A percentile compares a stretch with the other conserved stretches of the same genome.
phyloP scores from a whole-genome alignment of 305 asterid species.

The Coffea humblotiana region DNA sequence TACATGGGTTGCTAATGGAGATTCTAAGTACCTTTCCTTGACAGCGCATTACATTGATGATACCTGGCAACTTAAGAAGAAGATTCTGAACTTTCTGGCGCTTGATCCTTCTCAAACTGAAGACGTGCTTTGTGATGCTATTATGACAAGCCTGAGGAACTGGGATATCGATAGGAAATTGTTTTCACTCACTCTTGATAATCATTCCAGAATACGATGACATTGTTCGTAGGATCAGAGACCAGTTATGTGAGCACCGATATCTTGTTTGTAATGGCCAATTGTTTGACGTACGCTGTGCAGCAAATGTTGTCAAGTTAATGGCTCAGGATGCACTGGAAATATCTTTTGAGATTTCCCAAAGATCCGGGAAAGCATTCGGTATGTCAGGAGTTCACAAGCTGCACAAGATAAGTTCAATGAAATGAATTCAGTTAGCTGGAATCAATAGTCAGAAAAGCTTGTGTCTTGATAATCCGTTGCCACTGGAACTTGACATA shows the following conservation, averaged over 20 bases:
- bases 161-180: slow-evolving; percentile 89
- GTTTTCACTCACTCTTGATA: slow-evolving; percentile 80
- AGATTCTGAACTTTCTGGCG: slow-evolving; percentile 57
- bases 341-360: slow-evolving; percentile 56
- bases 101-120: slow-evolving; percentile 72
- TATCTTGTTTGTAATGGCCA: slow-evolving; percentile 88
- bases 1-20: slow-evolving; percentile 61
- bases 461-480: slow-evolving; percentile 55
- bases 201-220: slow-evolving; percentile 52
- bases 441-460: slow-evolving; percentile 53
- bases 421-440: slow-evolving; percentile 61
- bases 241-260: slow-evolving; percentile 72
- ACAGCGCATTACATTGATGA: slow-evolving; percentile 78
- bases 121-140: slow-evolving; percentile 61
- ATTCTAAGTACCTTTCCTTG: slow-evolving; percentile 65
- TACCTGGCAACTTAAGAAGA: slow-evolving; percentile 77
- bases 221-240: slow-evolving; percentile 59
- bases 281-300: slow-evolving; percentile 81
- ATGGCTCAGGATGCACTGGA: slow-evolving; percentile 74
- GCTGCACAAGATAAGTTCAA: slow-evolving; percentile 69
- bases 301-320: slow-evolving; percentile 73
- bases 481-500: slow-evolving; percentile 82
- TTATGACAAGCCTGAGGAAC: slow-evolving; percentile 60
- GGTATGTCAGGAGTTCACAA: slow-evolving; percentile 62
- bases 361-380: slow-evolving; percentile 66